These are phyloP conservation scores for Lactarius indigo DNA, from an alignment of 768 basidiomycete genomes.

Conservation along the genomic window DNA sequence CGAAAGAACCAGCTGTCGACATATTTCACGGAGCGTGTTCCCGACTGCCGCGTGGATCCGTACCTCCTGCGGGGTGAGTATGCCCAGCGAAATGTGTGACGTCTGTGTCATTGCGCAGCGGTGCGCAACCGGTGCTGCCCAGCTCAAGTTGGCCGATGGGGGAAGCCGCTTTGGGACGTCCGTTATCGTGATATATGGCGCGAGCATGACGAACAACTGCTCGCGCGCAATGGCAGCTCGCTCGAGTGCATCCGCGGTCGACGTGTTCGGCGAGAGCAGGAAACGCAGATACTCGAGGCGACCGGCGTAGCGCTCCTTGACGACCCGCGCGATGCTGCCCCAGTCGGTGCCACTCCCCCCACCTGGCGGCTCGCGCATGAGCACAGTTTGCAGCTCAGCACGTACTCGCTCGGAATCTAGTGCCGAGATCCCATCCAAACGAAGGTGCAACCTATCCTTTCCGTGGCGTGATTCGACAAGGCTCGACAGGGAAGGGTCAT, in stretches of 20 bases:
- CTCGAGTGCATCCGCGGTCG: neutral
- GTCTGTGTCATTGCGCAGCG: constrained; percentile 22
- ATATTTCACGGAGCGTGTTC: constrained; percentile 15
- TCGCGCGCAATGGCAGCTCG: constrained; percentile 12
- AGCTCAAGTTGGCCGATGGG: constrained; percentile 10
- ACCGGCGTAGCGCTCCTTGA: constrained; percentile 41
- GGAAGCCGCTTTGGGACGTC: constrained; percentile 15
- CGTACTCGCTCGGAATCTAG: constrained; percentile 28
- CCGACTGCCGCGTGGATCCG: constrained; percentile 19
- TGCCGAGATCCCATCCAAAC: constrained; percentile 33
- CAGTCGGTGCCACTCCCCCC: constrained; percentile 40
- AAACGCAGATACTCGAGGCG: constrained; percentile 41
- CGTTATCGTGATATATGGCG: constrained; percentile 30
- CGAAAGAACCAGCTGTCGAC: constrained; percentile 18
- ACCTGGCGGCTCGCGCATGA: constrained; percentile 23
- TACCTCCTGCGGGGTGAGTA: constrained; percentile 23
- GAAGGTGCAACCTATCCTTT: constrained; percentile 37
- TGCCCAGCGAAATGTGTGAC: neutral
- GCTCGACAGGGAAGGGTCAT: constrained; percentile 39
- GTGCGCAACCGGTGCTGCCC: constrained; percentile 22
- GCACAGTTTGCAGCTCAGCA: constrained; percentile 29
- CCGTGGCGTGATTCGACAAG: constrained; percentile 33
- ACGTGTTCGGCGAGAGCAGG: neutral
- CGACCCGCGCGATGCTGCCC: constrained; percentile 36
- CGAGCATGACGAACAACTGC: constrained; percentile 26